Conservation (phyloP, 2,329 filamentous ascomycete genomes). For the Colletotrichum abscissum region DNA sequence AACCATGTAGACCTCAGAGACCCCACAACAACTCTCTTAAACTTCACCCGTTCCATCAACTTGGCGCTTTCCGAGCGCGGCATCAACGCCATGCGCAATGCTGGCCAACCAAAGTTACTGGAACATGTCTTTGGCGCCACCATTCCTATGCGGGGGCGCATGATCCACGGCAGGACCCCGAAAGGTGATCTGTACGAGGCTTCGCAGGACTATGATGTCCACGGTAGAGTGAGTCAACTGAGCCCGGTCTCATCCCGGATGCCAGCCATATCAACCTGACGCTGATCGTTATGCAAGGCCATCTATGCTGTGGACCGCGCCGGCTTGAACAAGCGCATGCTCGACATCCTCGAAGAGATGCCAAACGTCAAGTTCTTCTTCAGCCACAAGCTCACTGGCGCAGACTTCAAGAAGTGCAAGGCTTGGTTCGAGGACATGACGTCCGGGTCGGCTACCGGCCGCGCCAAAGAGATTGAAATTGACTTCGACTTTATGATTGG, state of each 20-base stretch:
- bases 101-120: conserved; percentile 74
- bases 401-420: conserved; percentile 81
- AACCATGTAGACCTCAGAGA: conserved; percentile 80
- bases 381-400: conserved; percentile 91
- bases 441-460: conserved; percentile 48
- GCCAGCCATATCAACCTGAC: background rate
- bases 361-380: conserved; percentile 94
- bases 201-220: conserved; percentile 89
- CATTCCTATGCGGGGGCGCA: conserved; percentile 94
- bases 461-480: conserved; percentile 80
- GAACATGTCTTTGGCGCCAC: conserved; percentile 80
- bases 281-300: conserved; percentile 59
- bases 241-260: background rate
- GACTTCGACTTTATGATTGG: conserved; percentile 94
- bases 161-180: conserved; percentile 84
- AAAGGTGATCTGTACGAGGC: conserved; percentile 78
- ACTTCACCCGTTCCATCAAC: conserved; percentile 99
- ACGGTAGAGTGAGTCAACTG: conserved; percentile 75
- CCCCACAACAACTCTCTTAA: conserved; percentile 83
- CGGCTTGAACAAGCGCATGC: conserved; percentile 82
- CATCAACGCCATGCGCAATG: conserved; percentile 84
- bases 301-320: conserved; percentile 90
- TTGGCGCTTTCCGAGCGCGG: conserved; percentile 93
- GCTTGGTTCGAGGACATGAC: conserved; percentile 84
- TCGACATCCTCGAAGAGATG: conserved; percentile 85